Conservation (phyloP, 2,329 filamentous ascomycete genomes). For the Macrophomina pseudophaseolina region DNA sequence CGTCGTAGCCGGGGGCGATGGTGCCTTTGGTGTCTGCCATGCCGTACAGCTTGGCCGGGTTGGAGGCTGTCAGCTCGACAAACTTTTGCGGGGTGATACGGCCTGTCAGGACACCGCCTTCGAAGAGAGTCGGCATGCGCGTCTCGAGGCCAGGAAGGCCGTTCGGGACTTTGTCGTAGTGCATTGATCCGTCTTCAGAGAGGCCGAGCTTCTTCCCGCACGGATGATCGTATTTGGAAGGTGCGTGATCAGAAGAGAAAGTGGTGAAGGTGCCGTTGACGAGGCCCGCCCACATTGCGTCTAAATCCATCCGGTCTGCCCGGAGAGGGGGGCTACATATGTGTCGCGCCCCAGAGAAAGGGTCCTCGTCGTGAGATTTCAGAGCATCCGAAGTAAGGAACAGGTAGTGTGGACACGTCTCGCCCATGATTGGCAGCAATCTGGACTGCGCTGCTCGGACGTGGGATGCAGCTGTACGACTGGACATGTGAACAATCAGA, state of each 20-base stretch:
- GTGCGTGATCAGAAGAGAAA: conserved; percentile 44
- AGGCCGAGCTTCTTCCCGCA: conserved; percentile 47
- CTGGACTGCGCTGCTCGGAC: conserved; percentile 42
- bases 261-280: conserved; percentile 44
- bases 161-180: conserved; percentile 51
- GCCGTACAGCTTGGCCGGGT: conserved; percentile 59
- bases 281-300: conserved; percentile 42
- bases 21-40: conserved; percentile 58
- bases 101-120: conserved; percentile 33
- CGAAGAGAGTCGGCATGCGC: conserved; percentile 48
- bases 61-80: conserved; percentile 51
- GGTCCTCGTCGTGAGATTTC: conserved; percentile 37
- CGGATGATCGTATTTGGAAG: conserved; percentile 45
- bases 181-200: conserved; percentile 37
- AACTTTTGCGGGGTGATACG: conserved; percentile 42
- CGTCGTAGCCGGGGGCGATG: conserved; percentile 58
- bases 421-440: conserved; percentile 43
- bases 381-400: conserved; percentile 41
- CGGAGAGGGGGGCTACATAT: conserved; percentile 43
- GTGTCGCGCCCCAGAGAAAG: conserved; percentile 43
- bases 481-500: conserved; percentile 59
- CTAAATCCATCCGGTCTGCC: conserved; percentile 39
- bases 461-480: conserved; percentile 40
- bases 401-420: conserved; percentile 46
- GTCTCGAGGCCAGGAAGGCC: conserved; percentile 52